Base-by-base conservation (phyloP, 2,329 filamentous ascomycete genomes). In the Phaeosphaeria sp. region DNA sequence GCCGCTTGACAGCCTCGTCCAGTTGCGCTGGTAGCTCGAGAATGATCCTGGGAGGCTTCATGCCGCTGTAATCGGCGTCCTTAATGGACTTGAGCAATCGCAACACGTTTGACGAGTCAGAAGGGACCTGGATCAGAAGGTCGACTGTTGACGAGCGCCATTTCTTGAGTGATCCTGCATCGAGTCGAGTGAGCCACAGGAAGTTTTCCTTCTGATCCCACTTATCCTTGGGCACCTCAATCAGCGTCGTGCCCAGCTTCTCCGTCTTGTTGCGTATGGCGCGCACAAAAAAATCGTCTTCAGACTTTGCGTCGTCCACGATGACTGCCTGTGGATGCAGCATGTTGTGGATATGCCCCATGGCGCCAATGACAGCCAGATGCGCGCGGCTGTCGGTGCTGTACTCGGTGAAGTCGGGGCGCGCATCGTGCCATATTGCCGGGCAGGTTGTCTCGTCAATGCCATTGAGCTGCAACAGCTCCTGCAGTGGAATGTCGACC, bases 81-180 rank as follows among this genome's bases (percentile, higher is more conserved):
- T 85, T 82, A 23, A 99, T 82, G 4, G 93, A 97, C 58, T 85
- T 85, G 3, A 99, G 84, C 30, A 97, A 82, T 54, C 92, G 85
- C 50, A 92, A 85, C 27, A 97, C 90, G 11, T 91, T 93, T 2
- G 91, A 89, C 20, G 90, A 88, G 9, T 84, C 83, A 2, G 87
- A 79, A 6, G 88, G 85, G 1, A 91, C 92, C 58, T 96, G 91
- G 9, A 98, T 86, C 13, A 97, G 76, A 52, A 99, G 91, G 63
- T 98, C 92, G 60, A 98, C 83, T 39, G 84, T 87, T 5, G 91
- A 82, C 47, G 87, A 85, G 73, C 94, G 89, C 93, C 93, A 97
- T 33, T 85, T 90, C 64, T 81, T 83, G 56, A 97, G 79, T 27
- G 92, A 88, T 18, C 82, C 80, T 58, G 89, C 86, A 71, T 96